Evolutionary conservation across 805 yeast genomes (phyloP).

Genomic region (Ogataea haglerorum): DNA sequence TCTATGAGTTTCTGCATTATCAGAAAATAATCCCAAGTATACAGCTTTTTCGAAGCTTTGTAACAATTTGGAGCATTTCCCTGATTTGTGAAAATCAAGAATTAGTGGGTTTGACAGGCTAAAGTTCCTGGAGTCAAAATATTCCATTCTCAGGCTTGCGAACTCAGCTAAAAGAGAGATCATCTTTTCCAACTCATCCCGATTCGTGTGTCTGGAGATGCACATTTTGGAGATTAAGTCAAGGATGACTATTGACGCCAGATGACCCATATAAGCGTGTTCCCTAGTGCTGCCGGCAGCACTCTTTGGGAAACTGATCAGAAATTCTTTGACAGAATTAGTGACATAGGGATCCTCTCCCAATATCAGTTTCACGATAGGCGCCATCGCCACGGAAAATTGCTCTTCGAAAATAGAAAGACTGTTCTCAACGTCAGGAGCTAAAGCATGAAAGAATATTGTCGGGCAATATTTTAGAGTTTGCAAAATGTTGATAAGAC

Average conservation of each 20-base stretch:
- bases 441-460: slow-evolving; percentile 25
- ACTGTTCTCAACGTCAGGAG: slow-evolving; percentile 5
- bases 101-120: neutral
- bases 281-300: slow-evolving; percentile 30
- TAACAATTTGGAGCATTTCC: slow-evolving; percentile 33
- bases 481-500: slow-evolving; percentile 30
- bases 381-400: slow-evolving; percentile 22
- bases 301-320: slow-evolving; percentile 32
- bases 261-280: slow-evolving; percentile 34
- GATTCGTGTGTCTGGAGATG: slow-evolving; percentile 23
- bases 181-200: slow-evolving; percentile 29
- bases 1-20: slow-evolving; percentile 47
- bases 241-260: slow-evolving; percentile 38
- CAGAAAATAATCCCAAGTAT: slow-evolving; percentile 49
- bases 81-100: slow-evolving; percentile 19
- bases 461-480: slow-evolving; percentile 35
- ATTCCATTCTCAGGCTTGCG: slow-evolving; percentile 34
- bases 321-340: slow-evolving; percentile 35
- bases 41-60: slow-evolving; percentile 49
- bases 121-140: slow-evolving; percentile 9
- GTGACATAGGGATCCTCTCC: slow-evolving; percentile 36
- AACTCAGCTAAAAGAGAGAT: slow-evolving; percentile 39
- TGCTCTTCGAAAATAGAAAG: slow-evolving; percentile 19
- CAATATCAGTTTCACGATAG: slow-evolving; percentile 38
- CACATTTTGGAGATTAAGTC: slow-evolving; percentile 34